A percentile compares a stretch with the other conserved stretches of the same genome.
These are phyloP conservation scores for Coemansia sp. DNA, from an alignment of 192 early-diverging fungal species.

Conservation along the genomic window DNA sequence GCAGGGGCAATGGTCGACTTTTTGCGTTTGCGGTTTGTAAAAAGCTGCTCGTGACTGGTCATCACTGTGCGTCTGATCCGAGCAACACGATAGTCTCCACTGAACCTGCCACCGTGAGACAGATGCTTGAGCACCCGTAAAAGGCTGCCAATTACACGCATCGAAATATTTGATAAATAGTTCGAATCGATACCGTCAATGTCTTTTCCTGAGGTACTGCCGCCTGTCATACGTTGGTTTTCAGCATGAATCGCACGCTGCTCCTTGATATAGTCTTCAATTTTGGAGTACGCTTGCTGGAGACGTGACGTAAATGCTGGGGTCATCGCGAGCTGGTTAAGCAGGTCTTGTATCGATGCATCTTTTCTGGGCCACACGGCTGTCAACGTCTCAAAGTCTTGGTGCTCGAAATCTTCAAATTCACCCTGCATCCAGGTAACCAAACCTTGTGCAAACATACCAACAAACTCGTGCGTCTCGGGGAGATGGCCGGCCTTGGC, in stretches of 20 bases:
- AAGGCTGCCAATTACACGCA: conserved; percentile 24
- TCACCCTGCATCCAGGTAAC: conserved; percentile 22
- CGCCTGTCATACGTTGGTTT: not conserved
- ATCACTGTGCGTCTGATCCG: conserved; percentile 8
- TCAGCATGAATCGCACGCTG: conserved; percentile 1
- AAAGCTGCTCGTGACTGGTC: not conserved
- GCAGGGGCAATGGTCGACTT: not conserved
- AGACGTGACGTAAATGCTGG: conserved; percentile 6
- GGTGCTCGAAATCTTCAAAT: conserved; percentile 23
- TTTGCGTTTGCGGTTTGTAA: not conserved
- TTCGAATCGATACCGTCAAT: not conserved
- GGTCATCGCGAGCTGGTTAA: conserved; percentile 18
- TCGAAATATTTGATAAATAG: conserved; percentile 21
- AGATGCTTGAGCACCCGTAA: conserved; percentile 25
- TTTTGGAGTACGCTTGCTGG: not conserved
- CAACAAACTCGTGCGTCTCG: conserved; percentile 16
- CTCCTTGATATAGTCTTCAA: conserved; percentile 24
- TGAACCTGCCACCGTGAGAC: conserved; percentile 6
- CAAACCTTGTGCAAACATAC: conserved; percentile 12
- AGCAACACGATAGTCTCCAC: conserved; percentile 33
- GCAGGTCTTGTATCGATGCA: conserved; percentile 9
- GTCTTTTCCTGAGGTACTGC: not conserved
- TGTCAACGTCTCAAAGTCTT: conserved; percentile 32
- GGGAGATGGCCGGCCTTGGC: conserved; percentile 8
- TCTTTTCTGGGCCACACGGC: conserved; percentile 34